phyloP scores from a whole-genome alignment of 306 rosid species.

The Cicer arietinum region DNA sequence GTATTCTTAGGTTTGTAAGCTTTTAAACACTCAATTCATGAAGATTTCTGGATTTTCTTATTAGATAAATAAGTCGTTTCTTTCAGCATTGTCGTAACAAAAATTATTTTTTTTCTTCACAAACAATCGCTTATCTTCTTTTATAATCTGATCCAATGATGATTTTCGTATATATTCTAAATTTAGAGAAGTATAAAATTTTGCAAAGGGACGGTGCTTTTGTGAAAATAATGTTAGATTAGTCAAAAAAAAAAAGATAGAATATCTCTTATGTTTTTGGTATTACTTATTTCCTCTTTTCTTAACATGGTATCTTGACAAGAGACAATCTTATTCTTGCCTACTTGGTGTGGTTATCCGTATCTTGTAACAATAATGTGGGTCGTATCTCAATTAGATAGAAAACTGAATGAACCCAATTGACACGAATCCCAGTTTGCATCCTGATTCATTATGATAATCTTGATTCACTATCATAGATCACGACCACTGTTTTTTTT shows the following conservation, averaged over 20 bases:
- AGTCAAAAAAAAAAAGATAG: neutral
- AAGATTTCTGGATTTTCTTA: slow-evolving; percentile 36
- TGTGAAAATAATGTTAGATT: neutral
- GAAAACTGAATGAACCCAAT: neutral
- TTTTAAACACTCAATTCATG: slow-evolving; percentile 28
- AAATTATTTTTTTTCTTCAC: neutral
- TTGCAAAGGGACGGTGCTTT: neutral
- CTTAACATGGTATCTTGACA: neutral
- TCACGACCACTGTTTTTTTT: neutral
- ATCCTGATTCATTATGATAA: neutral
- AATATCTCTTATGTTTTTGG: slow-evolving; percentile 2
- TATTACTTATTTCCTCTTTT: neutral
- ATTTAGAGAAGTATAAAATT: slow-evolving; percentile 12
- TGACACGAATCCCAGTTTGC: neutral
- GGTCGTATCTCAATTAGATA: neutral
- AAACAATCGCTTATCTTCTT: slow-evolving; percentile 15
- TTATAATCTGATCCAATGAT: slow-evolving; percentile 11
- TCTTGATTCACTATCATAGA: neutral
- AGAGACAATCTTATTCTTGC: slow-evolving; percentile 3
- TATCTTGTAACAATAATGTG: neutral
- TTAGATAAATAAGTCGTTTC: slow-evolving; percentile 20
- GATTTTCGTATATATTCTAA: slow-evolving; percentile 6
- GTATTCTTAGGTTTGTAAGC: slow-evolving; percentile 68
- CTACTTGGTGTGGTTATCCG: slow-evolving; percentile 5
- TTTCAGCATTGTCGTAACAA: slow-evolving; percentile 12